Base-by-base conservation (phyloP, 805 yeast genomes). In the Lachancea mirantina region DNA sequence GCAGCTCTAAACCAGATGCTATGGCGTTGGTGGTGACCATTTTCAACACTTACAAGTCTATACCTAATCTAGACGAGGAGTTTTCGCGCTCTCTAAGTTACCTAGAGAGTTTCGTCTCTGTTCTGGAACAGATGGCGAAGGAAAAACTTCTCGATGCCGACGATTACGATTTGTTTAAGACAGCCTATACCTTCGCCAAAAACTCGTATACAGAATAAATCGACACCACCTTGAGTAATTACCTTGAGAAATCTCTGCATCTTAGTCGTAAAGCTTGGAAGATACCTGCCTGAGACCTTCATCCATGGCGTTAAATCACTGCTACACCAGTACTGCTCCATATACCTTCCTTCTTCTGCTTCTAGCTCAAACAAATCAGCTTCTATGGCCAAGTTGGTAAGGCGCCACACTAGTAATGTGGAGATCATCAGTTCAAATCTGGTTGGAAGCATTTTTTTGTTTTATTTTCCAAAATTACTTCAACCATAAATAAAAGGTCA, bases 331-430 rank as follows among this genome's bases (percentile, higher is more conserved):
- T n/a, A n/a, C n/a, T n/a, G n/a, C n/a, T n/a, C n/a, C n/a, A n/a
- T n/a, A n/a, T n/a, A n/a, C n/a, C n/a, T n/a, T n/a, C n/a, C n/a
- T n/a, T n/a, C n/a, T n/a, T n/a, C n/a, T n/a, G n/a, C n/a, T n/a
- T n/a, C n/a, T n/a, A n/a, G n/a, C n/a, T n/a, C n/a, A n/a, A n/a
- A n/a, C n/a, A n/a, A n/a, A n/a, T n/a, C n/a, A 32, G 71, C 72
- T 69, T 66, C 63, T 68, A 68, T 68, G 73, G 74, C 74, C 73
- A 68, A 69, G 72, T 65, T 74, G 84, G 84, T 77, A 76, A 78
- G 80, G 84, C 84, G 84, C 76, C 76, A 78, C 84, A 77, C 84
- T 77, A 76, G 84, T 78, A 77, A 77, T 78, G 84, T 77, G 75
- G 76, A 76, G 83, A 78, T 76, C 84, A 75, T 76, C 79, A 73